phyloP scores from a whole-genome alignment of 495 filamentous ascomycete species.

The Xylaria curta region DNA sequence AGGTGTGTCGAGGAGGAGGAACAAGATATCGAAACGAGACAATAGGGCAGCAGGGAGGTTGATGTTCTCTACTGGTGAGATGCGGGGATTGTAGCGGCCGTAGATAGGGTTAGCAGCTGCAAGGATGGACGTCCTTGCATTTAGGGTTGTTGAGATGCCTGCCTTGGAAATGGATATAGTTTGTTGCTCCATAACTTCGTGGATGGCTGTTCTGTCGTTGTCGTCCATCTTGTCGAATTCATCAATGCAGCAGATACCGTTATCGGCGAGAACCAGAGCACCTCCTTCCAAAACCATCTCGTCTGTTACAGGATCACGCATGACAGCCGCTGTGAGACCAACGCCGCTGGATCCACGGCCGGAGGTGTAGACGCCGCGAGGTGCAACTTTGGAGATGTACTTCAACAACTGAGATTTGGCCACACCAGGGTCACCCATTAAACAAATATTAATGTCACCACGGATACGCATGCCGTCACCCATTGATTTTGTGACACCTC shows the following conservation, averaged over 20 bases:
- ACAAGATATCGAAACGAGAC: slow-evolving; percentile 95
- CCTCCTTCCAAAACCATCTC: slow-evolving; percentile 99
- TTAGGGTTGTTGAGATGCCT: slow-evolving; percentile 93
- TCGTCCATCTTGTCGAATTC: slow-evolving; percentile 99
- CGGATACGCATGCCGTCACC: slow-evolving; percentile 98
- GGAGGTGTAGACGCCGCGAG: slow-evolving; percentile 96
- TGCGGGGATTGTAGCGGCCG: slow-evolving; percentile 94
- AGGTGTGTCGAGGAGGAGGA: slow-evolving; percentile 93
- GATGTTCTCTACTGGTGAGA: slow-evolving; percentile 98
- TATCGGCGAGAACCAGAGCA: slow-evolving; percentile 93
- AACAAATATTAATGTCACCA: slow-evolving; percentile 97
- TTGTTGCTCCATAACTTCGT: slow-evolving; percentile 99
- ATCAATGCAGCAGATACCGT: slow-evolving; percentile 99
- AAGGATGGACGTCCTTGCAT: slow-evolving; percentile 96
- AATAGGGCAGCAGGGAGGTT: slow-evolving; percentile 95
- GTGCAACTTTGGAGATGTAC: slow-evolving; percentile 98
- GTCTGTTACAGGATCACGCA: slow-evolving; percentile 97
- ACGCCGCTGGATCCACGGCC: slow-evolving; percentile 95
- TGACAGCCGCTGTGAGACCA: slow-evolving; percentile 95
- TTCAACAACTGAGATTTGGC: slow-evolving; percentile 97
- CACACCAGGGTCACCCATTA: slow-evolving; percentile 99
- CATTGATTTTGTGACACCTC: slow-evolving; percentile 96
- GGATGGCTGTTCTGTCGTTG: slow-evolving; percentile 91
- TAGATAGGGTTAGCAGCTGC: slow-evolving; percentile 97
- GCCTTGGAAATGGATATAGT: slow-evolving; percentile 99